These are phyloP conservation scores for Phytophthora ohioensis DNA, from an alignment of 352 stramenopile species.

Conservation along the genomic window DNA sequence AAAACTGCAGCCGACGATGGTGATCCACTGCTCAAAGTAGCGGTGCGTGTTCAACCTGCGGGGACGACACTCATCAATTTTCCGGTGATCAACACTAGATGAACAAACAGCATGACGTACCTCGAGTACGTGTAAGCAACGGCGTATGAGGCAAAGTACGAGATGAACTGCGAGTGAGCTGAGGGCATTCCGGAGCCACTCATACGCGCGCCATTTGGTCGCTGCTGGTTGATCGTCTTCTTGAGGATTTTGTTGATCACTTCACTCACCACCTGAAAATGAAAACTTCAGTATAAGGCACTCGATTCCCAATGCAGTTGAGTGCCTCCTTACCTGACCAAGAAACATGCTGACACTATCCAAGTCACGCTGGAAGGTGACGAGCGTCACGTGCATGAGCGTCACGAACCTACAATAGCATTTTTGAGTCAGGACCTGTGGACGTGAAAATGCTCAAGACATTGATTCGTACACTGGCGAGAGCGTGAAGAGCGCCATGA, in stretches of 20 bases:
- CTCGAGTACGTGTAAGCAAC: constrained; percentile 71
- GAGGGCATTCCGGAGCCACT: constrained; percentile 79
- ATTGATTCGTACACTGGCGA: constrained; percentile 68
- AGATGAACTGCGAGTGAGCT: constrained; percentile 80
- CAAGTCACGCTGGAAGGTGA: constrained; percentile 84
- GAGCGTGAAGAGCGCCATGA: constrained; percentile 81
- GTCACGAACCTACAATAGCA: constrained; percentile 71
- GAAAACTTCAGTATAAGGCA: background rate
- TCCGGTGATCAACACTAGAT: constrained; percentile 8
- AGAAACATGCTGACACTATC: constrained; percentile 73
- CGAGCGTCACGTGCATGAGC: constrained; percentile 84
- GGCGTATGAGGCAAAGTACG: constrained; percentile 79
- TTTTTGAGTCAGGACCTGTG: background rate
- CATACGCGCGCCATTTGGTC: constrained; percentile 64
- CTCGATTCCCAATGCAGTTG: background rate
- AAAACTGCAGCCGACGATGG: constrained; percentile 55
- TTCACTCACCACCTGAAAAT: constrained; percentile 65
- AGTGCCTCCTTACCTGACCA: constrained; percentile 57
- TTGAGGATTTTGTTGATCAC: constrained; percentile 86
- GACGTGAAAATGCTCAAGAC: too few relatives aligned
- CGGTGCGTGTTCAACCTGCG: constrained; percentile 62
- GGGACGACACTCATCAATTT: constrained; percentile 6
- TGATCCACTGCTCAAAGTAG: constrained; percentile 63
- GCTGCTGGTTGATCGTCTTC: constrained; percentile 71
- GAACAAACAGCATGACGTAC: constrained; percentile 32